phyloP scores from a whole-genome alignment of 106 monocot genomes.

The Acorus gramineus region DNA sequence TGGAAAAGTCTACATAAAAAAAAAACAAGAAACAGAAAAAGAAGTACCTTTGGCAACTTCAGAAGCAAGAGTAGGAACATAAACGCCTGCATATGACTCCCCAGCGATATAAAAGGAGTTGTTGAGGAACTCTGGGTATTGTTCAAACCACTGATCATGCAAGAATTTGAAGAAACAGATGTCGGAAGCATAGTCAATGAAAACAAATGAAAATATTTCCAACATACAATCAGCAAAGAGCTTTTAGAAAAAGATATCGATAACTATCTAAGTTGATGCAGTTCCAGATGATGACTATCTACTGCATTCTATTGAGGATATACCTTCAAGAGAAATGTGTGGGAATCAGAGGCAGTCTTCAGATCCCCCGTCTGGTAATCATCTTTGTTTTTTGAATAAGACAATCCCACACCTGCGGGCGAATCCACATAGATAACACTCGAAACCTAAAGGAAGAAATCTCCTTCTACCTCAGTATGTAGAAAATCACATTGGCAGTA shows the following conservation, averaged over 20 bases:
- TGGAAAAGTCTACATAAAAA: neutral
- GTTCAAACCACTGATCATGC: conserved; percentile 63
- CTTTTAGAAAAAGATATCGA: neutral
- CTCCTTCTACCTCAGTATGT: neutral
- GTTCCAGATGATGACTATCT: too few relatives aligned
- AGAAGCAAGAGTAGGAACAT: conserved; percentile 75
- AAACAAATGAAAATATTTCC: neutral
- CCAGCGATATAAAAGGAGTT: conserved; percentile 84
- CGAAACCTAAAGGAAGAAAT: conserved; percentile 42
- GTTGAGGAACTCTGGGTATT: conserved; percentile 67
- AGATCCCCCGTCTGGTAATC: conserved; percentile 87
- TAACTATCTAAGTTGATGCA: too few relatives aligned
- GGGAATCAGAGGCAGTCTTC: conserved; percentile 77
- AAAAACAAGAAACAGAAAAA: neutral
- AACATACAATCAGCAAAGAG: too few relatives aligned
- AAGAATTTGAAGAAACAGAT: conserved; percentile 4
- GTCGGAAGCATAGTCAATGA: neutral
- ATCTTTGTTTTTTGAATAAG: conserved; percentile 42
- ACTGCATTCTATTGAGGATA: neutral
- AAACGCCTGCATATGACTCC: conserved; percentile 91
- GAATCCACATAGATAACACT: conserved; percentile 91
- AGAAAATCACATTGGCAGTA: too few relatives aligned
- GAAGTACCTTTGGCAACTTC: conserved; percentile 67
- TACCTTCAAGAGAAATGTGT: conserved; percentile 86
- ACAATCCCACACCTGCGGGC: conserved; percentile 87